Base-by-base conservation (phyloP, 2,329 filamentous ascomycete species). In the Bipolaris victoriae region DNA sequence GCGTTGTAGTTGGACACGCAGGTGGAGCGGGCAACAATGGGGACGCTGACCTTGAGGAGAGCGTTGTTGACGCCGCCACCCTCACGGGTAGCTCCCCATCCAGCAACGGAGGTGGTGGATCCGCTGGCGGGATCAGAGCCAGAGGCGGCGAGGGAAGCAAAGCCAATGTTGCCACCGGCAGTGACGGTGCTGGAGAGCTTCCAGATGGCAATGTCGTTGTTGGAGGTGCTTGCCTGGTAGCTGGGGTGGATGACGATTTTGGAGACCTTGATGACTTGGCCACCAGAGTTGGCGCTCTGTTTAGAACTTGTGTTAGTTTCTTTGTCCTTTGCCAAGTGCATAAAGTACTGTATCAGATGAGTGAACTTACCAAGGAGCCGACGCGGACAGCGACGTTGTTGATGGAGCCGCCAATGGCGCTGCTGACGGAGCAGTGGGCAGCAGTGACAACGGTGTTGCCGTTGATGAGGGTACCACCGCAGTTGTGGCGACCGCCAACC, bases 31-130 rank as follows among this genome's bases (percentile, higher is more conserved):
- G 64, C 58, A n/a, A 72, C 54, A 50, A 72, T 53, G 41, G 70
- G 70, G 6, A 72, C 70, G 52, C 60, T 58, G 44, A 72, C 70
- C 64, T 71, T 72, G 57, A 48, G 63, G 20, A 72, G 68, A 4
- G 46, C 31, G 13, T 37, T 51, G 24, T 66, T 58, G 20, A 44
- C 53, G n/a, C 51, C 50, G 26, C 63, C 64, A 9, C 52, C 53
- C 22, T 55, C 33, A 47, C 35, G 37, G 18, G 57, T 60, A n/a
- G 58, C 61, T 15, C 69, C 69, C 68, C 70, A 72, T 41, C 70
- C 70, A 15, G 70, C 70, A 20, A 68, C 64, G 35, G 64, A 68
- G 41, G 51, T 35, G 45, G 52, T 60, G 35, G 61, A 43, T 15
- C 68, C 68, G 6, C 59, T 20, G 41, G 63, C 60, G 4, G 70